Evolutionary conservation across 106 monocot species (phyloP).

Genomic region (Chionographis japonica): DNA sequence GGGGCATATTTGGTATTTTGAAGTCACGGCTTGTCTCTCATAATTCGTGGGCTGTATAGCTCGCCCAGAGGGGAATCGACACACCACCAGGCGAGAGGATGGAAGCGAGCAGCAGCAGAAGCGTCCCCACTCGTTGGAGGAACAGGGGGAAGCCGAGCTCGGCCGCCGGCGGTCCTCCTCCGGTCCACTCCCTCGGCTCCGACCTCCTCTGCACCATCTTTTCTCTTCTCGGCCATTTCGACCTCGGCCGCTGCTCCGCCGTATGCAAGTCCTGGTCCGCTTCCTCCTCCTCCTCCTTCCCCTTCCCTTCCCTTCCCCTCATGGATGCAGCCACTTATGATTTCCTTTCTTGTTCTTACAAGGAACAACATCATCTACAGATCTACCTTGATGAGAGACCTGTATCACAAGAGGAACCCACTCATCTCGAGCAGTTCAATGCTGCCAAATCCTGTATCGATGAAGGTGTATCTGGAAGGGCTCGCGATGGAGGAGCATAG

Average conservation of each 20-base stretch:
- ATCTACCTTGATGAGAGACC: conserved; percentile 56
- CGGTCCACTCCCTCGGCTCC: conserved; percentile 37
- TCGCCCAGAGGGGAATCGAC: too few relatives aligned
- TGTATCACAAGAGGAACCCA: conserved; percentile 39
- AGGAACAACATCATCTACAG: conserved; percentile 50
- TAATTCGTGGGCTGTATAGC: too few relatives aligned
- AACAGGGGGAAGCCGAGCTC: neutral
- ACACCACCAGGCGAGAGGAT: neutral
- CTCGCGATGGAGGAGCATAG: conserved; percentile 60
- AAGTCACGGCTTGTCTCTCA: too few relatives aligned
- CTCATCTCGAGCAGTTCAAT: neutral
- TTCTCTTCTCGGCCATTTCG: conserved; percentile 61
- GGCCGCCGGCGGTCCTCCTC: neutral
- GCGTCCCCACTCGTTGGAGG: conserved; percentile 8
- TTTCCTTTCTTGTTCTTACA: conserved; percentile 4
- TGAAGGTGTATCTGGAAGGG: conserved; percentile 37
- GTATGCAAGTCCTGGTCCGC: conserved; percentile 70
- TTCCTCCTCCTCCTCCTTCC: neutral
- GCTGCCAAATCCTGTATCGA: conserved; percentile 1
- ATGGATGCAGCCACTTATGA: neutral
- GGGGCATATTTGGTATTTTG: too few relatives aligned
- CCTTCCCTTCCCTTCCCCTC: neutral
- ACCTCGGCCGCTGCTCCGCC: conserved; percentile 70
- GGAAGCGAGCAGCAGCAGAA: conserved; percentile 16
- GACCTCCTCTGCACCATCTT: conserved; percentile 68